phyloP scores from a whole-genome alignment of 139 green algal species.

The Bryopsis sp. region DNA sequence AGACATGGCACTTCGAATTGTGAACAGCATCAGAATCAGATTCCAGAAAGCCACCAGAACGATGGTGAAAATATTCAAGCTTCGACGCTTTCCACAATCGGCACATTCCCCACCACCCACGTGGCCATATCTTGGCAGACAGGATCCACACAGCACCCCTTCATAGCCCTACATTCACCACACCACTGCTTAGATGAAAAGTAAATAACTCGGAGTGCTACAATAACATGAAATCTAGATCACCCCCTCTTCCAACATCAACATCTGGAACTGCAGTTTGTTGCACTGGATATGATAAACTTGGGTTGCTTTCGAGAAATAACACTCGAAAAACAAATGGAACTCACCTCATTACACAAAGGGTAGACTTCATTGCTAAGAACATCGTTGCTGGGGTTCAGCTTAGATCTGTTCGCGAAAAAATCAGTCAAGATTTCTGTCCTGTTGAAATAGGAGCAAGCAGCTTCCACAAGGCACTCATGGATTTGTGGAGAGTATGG shows the following conservation, averaged over 20 bases:
- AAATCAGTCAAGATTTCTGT: not conserved
- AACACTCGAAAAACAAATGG: too few species aligned
- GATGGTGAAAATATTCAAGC: not conserved
- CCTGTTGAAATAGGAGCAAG: slow-evolving; percentile 1
- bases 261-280: too few species aligned
- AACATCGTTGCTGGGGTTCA: not conserved
- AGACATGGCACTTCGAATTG: slow-evolving; percentile 4
- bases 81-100: not conserved
- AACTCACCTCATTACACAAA: not conserved
- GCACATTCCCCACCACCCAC: not conserved
- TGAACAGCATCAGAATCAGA: not conserved
- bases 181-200: too few species aligned
- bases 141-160: slow-evolving; percentile 7
- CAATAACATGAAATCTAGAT: not conserved
- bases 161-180: slow-evolving; percentile 2
- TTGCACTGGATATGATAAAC: too few species aligned
- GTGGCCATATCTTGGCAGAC: not conserved
- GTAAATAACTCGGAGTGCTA: too few species aligned
- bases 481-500: slow-evolving; percentile 3
- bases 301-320: too few species aligned
- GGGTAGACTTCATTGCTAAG: not conserved
- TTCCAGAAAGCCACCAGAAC: slow-evolving; percentile 4
- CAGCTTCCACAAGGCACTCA: not conserved
- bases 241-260: too few species aligned
- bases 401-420: too few species aligned